Conservation (phyloP, 23 red algal species). For the Cyanidium caldarium region DNA sequence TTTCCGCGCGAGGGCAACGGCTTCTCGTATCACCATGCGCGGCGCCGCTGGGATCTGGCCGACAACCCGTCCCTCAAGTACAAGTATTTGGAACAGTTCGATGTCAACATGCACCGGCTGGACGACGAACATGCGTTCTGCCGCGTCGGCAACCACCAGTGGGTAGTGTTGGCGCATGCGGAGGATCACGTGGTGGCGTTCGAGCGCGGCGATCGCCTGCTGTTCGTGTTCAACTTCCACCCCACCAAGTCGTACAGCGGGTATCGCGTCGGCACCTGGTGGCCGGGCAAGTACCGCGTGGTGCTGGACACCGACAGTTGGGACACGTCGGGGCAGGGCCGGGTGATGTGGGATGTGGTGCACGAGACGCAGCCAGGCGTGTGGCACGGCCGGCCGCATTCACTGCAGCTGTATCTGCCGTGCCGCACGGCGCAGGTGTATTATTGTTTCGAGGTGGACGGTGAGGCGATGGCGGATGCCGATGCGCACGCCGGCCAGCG, state of each 20-base stretch:
- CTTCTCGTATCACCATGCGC: conserved; percentile 85
- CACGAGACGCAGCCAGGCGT: conserved; percentile 19
- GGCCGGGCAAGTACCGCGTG: conserved; percentile 71
- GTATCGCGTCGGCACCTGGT: conserved; percentile 80
- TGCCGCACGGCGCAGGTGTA: conserved; percentile 84
- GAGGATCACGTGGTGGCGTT: conserved; percentile 70
- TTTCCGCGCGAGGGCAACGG: conserved; percentile 96
- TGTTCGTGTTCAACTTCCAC: conserved; percentile 99
- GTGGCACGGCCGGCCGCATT: conserved; percentile 71
- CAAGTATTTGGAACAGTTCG: conserved; percentile 58
- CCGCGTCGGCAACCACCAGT: conserved; percentile 62
- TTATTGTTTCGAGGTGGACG: conserved; percentile 71
- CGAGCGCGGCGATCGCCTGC: conserved; percentile 67
- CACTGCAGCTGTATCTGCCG: conserved; percentile 65
- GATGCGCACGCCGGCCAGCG: background rate
- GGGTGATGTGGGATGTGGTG: conserved; percentile 54
- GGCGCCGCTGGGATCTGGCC: conserved; percentile 76
- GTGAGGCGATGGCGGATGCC: conserved; percentile 10
- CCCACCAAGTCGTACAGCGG: conserved; percentile 57
- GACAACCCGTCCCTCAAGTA: conserved; percentile 60
- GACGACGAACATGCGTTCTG: conserved; percentile 62
- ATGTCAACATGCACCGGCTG: conserved; percentile 45
- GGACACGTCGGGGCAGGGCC: conserved; percentile 63
- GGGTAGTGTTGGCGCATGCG: conserved; percentile 46
- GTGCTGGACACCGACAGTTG: conserved; percentile 71